phyloP scores from a whole-genome alignment of 2,329 filamentous ascomycete genomes.

The Myriosclerotinia scirpicola region DNA sequence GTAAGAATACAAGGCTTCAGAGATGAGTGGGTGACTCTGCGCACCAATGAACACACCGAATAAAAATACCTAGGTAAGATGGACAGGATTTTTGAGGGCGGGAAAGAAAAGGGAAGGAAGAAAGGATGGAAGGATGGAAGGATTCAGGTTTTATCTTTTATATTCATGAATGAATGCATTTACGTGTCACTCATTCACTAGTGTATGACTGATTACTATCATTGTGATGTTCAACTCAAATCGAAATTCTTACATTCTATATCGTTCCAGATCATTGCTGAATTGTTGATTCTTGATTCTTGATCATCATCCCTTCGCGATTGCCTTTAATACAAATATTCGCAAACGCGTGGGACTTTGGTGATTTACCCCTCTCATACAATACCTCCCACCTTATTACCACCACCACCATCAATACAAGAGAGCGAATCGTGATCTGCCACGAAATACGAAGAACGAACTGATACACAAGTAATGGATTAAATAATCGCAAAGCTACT shows the following conservation, averaged over 20 bases:
- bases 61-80: not conserved
- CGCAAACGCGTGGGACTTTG: not conserved
- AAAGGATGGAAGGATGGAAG: not conserved
- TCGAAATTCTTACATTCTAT: not conserved
- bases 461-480: slow-evolving; percentile 26
- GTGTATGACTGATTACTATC: not conserved
- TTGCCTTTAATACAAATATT: not conserved
- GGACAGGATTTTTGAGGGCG: too few relatives aligned
- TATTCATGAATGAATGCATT: not conserved
- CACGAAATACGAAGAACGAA: slow-evolving; percentile 10
- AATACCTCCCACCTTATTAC: not conserved
- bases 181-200: slow-evolving; percentile 4
- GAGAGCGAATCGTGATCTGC: slow-evolving; percentile 22
- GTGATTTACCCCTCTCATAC: slow-evolving; percentile 11
- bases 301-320: slow-evolving; percentile 2
- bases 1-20: too few relatives aligned
- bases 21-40: too few relatives aligned
- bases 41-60: slow-evolving; percentile 3
- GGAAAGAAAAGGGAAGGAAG: not conserved
- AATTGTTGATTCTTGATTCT: not conserved
- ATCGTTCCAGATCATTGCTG: not conserved
- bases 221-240: too few relatives aligned
- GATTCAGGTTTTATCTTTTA: not conserved
- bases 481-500: slow-evolving; percentile 22
- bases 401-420: not conserved